Percentiles rank a stretch among this genome's conserved stretches.
Conservation (phyloP, 2,329 filamentous ascomycete species). For the Raffaelea arxii region DNA sequence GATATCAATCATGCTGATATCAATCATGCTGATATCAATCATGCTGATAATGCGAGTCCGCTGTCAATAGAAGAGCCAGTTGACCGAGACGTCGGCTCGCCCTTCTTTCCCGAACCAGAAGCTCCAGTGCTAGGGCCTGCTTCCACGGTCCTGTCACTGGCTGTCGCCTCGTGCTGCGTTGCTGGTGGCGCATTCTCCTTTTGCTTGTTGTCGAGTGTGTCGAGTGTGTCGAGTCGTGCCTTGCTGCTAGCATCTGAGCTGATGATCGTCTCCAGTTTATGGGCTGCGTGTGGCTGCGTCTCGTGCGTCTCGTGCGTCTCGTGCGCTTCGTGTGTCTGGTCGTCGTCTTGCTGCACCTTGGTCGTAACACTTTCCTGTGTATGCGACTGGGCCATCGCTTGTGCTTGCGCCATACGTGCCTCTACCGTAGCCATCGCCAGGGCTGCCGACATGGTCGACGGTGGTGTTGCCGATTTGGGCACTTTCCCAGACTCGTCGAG, state of each 20-base stretch:
- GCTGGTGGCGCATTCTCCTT: conserved; percentile 10
- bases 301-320: too few relatives aligned
- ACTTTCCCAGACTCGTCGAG: too few relatives aligned
- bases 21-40: neutral
- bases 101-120: too few relatives aligned
- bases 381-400: neutral
- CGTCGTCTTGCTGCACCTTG: neutral
- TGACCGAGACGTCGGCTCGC: conserved; percentile 3
- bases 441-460: conserved; percentile 12
- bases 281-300: conserved; percentile 16
- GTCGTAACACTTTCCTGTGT: neutral
- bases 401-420: neutral
- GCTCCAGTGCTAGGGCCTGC: too few relatives aligned
- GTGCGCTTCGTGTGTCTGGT: too few relatives aligned
- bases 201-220: neutral
- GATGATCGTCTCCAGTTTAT: conserved; percentile 36
- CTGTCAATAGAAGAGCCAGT: conserved; percentile 17
- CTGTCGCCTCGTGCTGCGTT: neutral
- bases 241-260: conserved; percentile 28
- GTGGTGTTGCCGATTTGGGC: neutral
- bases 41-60: conserved; percentile 16
- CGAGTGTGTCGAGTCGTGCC: conserved; percentile 2
- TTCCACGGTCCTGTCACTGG: neutral
- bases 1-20: neutral
- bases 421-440: conserved; percentile 25